These are phyloP conservation scores for Fusarium phyllophilum DNA, from an alignment of 2,329 filamentous ascomycete species.

Conservation along the genomic window DNA sequence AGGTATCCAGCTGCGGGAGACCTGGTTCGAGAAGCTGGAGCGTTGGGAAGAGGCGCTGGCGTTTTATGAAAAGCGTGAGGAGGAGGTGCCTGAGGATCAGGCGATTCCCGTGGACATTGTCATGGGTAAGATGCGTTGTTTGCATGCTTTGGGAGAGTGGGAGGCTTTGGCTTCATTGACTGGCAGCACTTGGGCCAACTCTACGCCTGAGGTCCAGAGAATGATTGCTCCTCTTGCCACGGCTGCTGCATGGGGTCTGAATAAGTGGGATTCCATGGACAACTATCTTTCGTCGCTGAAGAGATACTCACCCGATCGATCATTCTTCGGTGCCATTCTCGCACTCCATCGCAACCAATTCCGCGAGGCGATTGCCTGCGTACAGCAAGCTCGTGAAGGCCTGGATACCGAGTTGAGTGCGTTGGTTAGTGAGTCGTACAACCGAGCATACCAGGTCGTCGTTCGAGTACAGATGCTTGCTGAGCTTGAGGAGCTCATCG, in stretches of 20 bases:
- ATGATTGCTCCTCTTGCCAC: constrained; percentile 93
- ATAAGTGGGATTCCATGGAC: constrained; percentile 99
- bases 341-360: constrained; percentile 96
- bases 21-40: constrained; percentile 98
- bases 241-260: constrained; percentile 93
- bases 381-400: constrained; percentile 90
- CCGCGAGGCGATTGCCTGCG: constrained; percentile 86
- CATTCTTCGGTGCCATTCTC: constrained; percentile 97
- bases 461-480: constrained; percentile 99
- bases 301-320: constrained; percentile 88
- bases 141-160: constrained; percentile 98
- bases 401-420: constrained; percentile 96
- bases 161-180: constrained; percentile 89
- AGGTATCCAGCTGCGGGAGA: constrained; percentile 92
- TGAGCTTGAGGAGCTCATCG: constrained; percentile 96
- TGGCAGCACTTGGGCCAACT: constrained; percentile 93
- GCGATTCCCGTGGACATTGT: constrained; percentile 86
- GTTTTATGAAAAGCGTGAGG: constrained; percentile 89
- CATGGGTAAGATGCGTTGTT: constrained; percentile 99
- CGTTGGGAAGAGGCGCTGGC: constrained; percentile 96
- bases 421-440: constrained; percentile 97
- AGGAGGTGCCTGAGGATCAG: constrained; percentile 68
- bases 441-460: constrained; percentile 96
- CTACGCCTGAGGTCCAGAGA: constrained; percentile 85
- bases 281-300: constrained; percentile 97